Percentiles rank a stretch among this genome's conserved stretches.
Evolutionary conservation across 2,329 filamentous ascomycete species (phyloP).

Genomic region (Paecilomyces formosus): DNA sequence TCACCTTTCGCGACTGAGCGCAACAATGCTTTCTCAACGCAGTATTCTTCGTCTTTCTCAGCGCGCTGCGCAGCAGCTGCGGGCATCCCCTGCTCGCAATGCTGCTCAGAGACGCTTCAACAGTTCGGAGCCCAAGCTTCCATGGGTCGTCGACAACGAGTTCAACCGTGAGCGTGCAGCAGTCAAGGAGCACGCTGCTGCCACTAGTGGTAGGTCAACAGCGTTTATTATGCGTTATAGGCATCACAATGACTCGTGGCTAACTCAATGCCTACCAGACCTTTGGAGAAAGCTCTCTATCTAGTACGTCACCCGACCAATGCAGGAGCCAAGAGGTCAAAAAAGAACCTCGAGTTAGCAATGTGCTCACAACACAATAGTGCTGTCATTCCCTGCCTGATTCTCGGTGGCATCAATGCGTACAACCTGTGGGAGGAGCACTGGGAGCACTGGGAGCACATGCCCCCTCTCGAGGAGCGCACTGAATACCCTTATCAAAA

Average conservation of each 20-base stretch:
- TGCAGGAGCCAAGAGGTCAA: background rate
- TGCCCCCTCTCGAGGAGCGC: constrained; percentile 82
- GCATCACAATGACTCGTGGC: constrained; percentile 4
- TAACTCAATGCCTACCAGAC: constrained; percentile 47
- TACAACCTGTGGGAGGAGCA: constrained; percentile 90
- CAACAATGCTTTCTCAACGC: constrained; percentile 59
- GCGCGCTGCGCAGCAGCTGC: constrained; percentile 56
- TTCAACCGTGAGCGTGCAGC: constrained; percentile 89
- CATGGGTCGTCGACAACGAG: constrained; percentile 69
- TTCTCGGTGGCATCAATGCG: constrained; percentile 70
- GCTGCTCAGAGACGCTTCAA: constrained; percentile 64
- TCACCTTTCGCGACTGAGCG: constrained; percentile 9
- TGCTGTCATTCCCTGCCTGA: constrained; percentile 64
- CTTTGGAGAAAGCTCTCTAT: constrained; percentile 94
- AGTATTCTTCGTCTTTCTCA: constrained; percentile 54
- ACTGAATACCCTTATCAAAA: constrained; percentile 96
- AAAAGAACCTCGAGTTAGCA: background rate
- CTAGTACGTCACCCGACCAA: constrained; percentile 61
- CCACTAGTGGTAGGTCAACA: constrained; percentile 65
- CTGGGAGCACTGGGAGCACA: constrained; percentile 90
- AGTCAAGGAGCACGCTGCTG: constrained; percentile 82
- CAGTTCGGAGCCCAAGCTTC: constrained; percentile 50
- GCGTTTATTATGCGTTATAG: background rate
- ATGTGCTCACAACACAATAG: constrained; percentile 40
- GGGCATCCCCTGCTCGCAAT: constrained; percentile 47